These are phyloP conservation scores for Henckelia pumila DNA, from an alignment of 257 asterid genomes.

Conservation along the genomic window DNA sequence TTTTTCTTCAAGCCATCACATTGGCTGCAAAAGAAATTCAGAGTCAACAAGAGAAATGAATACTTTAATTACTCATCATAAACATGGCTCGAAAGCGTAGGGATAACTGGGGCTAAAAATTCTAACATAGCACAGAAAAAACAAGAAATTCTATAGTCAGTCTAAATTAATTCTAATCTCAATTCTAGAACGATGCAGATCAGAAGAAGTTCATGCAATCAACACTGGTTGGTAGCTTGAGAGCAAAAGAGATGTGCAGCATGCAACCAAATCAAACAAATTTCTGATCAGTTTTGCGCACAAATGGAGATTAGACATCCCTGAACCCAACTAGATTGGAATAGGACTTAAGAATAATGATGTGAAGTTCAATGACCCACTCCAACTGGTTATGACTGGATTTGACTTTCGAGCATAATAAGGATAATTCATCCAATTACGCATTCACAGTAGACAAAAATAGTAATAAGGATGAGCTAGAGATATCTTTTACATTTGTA, in stretches of 20 bases:
- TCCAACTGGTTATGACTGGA: background rate
- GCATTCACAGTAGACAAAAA: background rate
- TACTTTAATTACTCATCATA: background rate
- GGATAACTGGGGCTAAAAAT: background rate
- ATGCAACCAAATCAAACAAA: background rate
- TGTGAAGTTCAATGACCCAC: background rate
- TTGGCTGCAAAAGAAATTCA: constrained; percentile 55
- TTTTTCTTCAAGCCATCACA: constrained; percentile 49
- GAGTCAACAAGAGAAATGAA: background rate
- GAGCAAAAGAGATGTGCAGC: background rate
- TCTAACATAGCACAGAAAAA: background rate
- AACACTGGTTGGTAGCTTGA: background rate
- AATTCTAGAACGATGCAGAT: background rate
- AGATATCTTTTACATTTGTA: constrained; percentile 52
- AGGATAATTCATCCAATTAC: background rate
- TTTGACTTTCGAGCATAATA: background rate
- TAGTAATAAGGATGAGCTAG: constrained; percentile 9
- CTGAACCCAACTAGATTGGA: background rate
- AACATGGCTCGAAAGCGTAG: background rate
- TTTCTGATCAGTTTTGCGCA: background rate
- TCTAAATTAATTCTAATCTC: background rate
- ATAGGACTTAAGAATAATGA: background rate
- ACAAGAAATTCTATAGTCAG: background rate
- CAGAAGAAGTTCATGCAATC: background rate
- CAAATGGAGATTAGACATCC: background rate